Base-by-base conservation (phyloP, 2,329 filamentous ascomycete genomes). In the Emmonsiellopsis sp. region DNA sequence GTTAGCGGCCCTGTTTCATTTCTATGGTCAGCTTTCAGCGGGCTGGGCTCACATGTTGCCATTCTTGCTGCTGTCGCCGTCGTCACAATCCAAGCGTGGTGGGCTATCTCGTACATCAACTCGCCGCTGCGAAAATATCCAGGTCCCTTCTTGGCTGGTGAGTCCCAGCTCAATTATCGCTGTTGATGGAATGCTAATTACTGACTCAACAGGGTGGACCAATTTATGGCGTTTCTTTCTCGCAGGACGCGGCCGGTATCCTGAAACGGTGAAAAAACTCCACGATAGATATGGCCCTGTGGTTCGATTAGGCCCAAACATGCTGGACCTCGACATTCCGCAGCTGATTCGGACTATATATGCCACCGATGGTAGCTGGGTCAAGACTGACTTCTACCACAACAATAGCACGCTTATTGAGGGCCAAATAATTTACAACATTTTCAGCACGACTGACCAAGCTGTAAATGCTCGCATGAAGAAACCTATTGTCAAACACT, bases 291-390 rank as follows among this genome's bases (percentile, higher is more conserved):
- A 74, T 55, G 72, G 73, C 0, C 70, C 71, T 0, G 65, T 72
- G 8, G 70, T 76, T 2, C 70, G 70, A 7, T 67, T 74, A n/a
- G 70, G 65, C 0, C 73, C 73, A 3, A 71, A 70, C 40, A 55
- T 69, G 2, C 55, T 74, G 1, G 67, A 69, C 40, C 57, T 75
- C 4, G 67, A 72, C 50, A 60, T 65, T 0, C 71, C 72, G 0
- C 65, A 68, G 30, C 53, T 74, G 51, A 63, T 69, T 55, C 68
- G 68, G 49, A 64, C 63, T 1, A 58, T 74, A 7, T 75, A 73
- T 41, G 66, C 58, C 54, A 65, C 63, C 16, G 62, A 69, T 48
- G 63, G 60, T 6, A 63, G 65, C 54, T 62, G 50, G 57, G 55
- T n/a, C 31, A 55, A 72, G 68, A 71, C 68, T 15, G 68, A 71